Evolutionary conservation across 129 eudicot genomes (phyloP).

Genomic region (Tagetes patula): DNA sequence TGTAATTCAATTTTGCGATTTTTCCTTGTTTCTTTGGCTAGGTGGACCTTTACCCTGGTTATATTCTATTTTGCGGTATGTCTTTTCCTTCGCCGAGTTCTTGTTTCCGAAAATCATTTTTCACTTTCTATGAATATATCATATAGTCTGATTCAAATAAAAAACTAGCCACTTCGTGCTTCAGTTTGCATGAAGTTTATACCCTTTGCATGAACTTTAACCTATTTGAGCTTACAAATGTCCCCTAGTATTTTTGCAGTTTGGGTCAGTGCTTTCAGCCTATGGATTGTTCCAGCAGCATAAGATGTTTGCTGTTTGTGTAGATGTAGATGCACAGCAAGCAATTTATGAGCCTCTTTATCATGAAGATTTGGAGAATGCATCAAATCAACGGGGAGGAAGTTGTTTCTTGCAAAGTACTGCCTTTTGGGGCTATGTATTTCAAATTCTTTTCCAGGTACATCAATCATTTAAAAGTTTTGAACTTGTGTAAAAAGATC

Average conservation of each 20-base stretch:
- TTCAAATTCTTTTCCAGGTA: conserved; percentile 73
- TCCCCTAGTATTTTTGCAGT: conserved; percentile 44
- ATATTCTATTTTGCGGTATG: conserved; percentile 88
- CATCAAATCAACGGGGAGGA: conserved; percentile 28
- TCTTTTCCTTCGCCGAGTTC: conserved; percentile 8
- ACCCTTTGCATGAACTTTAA: conserved; percentile 23
- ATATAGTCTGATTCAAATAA: neutral
- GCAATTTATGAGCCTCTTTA: conserved; percentile 51
- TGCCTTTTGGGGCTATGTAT: conserved; percentile 46
- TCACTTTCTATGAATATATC: conserved; percentile 10
- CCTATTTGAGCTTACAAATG: conserved; percentile 29
- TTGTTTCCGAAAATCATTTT: neutral
- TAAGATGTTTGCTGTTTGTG: conserved; percentile 24
- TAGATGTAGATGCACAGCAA: conserved; percentile 40
- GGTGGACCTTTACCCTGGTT: conserved; percentile 86
- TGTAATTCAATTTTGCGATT: conserved; percentile 27
- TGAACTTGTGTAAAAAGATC: neutral
- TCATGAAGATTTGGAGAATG: conserved; percentile 34
- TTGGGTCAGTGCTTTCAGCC: conserved; percentile 66
- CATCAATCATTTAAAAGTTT: neutral
- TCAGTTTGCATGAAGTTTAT: conserved; percentile 12
- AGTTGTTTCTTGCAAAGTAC: conserved; percentile 30
- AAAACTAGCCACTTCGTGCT: neutral
- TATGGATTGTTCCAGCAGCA: conserved; percentile 52
- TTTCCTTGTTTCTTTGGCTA: conserved; percentile 37